Conservation (phyloP, 2,329 filamentous ascomycete species). For the Fusarium aywerte region DNA sequence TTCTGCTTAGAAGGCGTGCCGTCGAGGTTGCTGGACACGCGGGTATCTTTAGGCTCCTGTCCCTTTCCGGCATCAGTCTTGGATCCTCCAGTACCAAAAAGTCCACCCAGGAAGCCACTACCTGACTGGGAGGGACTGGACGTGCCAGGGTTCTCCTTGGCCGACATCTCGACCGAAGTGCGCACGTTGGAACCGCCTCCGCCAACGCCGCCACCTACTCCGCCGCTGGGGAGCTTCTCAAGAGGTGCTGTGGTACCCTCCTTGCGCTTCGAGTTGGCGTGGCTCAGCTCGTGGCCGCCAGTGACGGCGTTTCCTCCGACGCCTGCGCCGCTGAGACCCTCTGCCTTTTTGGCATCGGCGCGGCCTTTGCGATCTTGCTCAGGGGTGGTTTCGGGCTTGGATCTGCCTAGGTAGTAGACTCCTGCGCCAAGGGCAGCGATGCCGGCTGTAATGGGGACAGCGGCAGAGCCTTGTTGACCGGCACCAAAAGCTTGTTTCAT, state of each 20-base stretch:
- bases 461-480: conserved; percentile 31
- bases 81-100: conserved; percentile 43
- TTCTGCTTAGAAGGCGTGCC: conserved; percentile 25
- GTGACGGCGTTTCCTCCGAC: conserved; percentile 48
- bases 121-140: conserved; percentile 14
- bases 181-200: conserved; percentile 46
- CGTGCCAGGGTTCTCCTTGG: conserved; percentile 19
- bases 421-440: conserved; percentile 39
- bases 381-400: conserved; percentile 19
- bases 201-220: conserved; percentile 49
- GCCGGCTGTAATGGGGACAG: conserved; percentile 35
- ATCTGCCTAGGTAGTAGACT: conserved; percentile 39
- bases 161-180: conserved; percentile 43
- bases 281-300: conserved; percentile 47
- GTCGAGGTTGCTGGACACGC: conserved; percentile 32
- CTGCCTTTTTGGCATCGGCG: conserved; percentile 48
- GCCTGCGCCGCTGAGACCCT: conserved; percentile 48
- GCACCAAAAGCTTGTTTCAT: conserved; percentile 38
- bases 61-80: conserved; percentile 15
- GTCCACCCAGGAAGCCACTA: conserved; percentile 31
- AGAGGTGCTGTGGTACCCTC: conserved; percentile 39
- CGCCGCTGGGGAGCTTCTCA: conserved; percentile 50
- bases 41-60: conserved; percentile 35
- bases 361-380: conserved; percentile 32
- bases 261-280: conserved; percentile 33